These are phyloP conservation scores for Ceratocystis eucalypticola DNA, from an alignment of 2,329 filamentous ascomycete genomes.

Conservation along the genomic window DNA sequence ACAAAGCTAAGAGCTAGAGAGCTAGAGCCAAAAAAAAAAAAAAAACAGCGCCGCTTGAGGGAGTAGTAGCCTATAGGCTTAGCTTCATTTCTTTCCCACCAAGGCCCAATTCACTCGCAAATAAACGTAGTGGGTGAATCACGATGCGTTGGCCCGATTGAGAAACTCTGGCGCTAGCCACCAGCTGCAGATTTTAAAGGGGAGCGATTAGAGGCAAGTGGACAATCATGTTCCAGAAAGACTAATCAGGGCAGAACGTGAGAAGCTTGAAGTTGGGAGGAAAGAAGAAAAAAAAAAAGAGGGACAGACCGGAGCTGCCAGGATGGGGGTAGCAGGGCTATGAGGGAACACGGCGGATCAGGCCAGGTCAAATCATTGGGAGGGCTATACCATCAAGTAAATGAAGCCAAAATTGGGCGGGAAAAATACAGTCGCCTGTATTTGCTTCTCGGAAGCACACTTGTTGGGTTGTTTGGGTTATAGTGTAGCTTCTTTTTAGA, in stretches of 20 bases:
- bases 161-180: slow-evolving; percentile 3
- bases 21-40: not conserved
- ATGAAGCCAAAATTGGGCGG: not conserved
- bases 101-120: not conserved
- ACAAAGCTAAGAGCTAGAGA: slow-evolving; percentile 4
- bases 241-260: slow-evolving; percentile 4
- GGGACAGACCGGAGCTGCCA: slow-evolving; percentile 7
- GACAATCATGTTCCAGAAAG: slow-evolving; percentile 8
- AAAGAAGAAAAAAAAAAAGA: slow-evolving; percentile 2
- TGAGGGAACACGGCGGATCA: not conserved
- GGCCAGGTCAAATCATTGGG: not conserved
- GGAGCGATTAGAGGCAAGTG: slow-evolving; percentile 1
- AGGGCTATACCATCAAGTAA: not conserved
- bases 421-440: not conserved
- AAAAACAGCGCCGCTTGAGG: not conserved
- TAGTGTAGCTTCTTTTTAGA: not conserved
- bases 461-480: not conserved
- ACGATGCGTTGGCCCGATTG: slow-evolving; percentile 6
- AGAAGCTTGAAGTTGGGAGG: slow-evolving; percentile 7
- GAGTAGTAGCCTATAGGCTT: not conserved
- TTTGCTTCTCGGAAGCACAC: not conserved
- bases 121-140: slow-evolving; percentile 7
- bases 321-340: slow-evolving; percentile 3
- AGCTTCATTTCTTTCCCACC: not conserved
- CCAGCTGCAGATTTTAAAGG: slow-evolving; percentile 7